These are phyloP conservation scores for Umbelopsis ramanniana DNA, from an alignment of 192 early-diverging fungal genomes.

Conservation along the genomic window DNA sequence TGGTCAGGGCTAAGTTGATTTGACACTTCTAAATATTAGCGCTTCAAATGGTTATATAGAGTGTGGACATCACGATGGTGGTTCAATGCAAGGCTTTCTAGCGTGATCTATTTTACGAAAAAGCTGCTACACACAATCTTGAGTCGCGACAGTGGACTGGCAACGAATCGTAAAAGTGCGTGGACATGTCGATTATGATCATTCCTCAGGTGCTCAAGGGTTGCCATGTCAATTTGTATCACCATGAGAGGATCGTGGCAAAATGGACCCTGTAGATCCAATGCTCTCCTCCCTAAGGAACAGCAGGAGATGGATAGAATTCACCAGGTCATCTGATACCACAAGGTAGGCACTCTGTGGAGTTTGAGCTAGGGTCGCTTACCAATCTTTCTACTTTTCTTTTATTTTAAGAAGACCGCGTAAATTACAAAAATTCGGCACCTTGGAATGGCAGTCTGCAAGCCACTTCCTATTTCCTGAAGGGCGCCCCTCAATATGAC, in stretches of 20 bases:
- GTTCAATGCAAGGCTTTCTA: neutral
- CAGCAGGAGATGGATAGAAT: neutral
- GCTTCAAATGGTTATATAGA: conserved; percentile 20
- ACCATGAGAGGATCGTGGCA: conserved; percentile 14
- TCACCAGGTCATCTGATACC: neutral
- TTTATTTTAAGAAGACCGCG: neutral
- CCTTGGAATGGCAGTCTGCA: neutral
- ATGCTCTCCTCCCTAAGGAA: neutral
- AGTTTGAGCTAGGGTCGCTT: neutral
- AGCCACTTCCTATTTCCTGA: neutral
- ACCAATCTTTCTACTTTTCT: neutral
- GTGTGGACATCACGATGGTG: neutral
- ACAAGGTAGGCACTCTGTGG: neutral
- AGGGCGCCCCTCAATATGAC: neutral
- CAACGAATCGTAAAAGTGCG: neutral
- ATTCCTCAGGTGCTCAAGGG: neutral
- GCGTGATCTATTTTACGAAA: too few relatives aligned
- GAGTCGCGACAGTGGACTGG: neutral
- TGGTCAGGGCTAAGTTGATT: neutral
- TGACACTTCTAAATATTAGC: neutral
- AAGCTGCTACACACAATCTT: neutral
- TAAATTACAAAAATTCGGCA: neutral
- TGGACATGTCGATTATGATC: neutral
- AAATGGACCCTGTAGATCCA: conserved; percentile 23
- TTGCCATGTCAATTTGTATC: conserved; percentile 4